Conservation (phyloP, 352 stramenopile genomes). For the Globisporangium splendens region DNA sequence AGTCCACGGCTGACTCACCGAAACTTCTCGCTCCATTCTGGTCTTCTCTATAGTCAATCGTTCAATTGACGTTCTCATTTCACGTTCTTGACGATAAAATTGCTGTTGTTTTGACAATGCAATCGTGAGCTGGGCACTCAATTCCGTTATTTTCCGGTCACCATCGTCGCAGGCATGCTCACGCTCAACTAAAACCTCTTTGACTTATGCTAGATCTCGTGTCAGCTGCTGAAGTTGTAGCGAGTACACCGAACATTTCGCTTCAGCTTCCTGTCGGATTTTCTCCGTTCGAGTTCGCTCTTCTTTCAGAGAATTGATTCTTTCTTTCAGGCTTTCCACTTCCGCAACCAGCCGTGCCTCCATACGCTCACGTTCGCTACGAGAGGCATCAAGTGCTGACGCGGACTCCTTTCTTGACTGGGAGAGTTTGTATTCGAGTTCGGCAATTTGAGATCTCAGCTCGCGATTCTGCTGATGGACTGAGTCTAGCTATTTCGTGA, state of each 20-base stretch:
- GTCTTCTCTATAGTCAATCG: conserved; percentile 59
- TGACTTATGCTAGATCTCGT: conserved; percentile 48
- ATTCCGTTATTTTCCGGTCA: conserved; percentile 61
- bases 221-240: conserved; percentile 55
- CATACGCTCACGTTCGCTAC: conserved; percentile 45
- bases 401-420: conserved; percentile 40
- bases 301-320: conserved; percentile 53
- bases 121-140: conserved; percentile 63
- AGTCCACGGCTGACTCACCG: conserved; percentile 17
- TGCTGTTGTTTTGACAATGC: conserved; percentile 73
- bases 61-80: conserved; percentile 56
- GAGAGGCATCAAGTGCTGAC: conserved; percentile 25
- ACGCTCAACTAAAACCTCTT: conserved; percentile 52
- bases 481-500: conserved; percentile 46
- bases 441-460: conserved; percentile 42
- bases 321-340: conserved; percentile 55
- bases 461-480: conserved; percentile 62
- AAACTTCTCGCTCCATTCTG: conserved; percentile 57
- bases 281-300: conserved; percentile 51
- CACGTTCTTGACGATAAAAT: conserved; percentile 65
- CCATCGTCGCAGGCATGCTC: conserved; percentile 66
- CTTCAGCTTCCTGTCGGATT: conserved; percentile 43
- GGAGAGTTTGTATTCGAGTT: conserved; percentile 48
- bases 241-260: conserved; percentile 34
- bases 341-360: conserved; percentile 54